Percentiles rank a stretch among this genome's conserved stretches.
phyloP scores from a whole-genome alignment of 257 asterid genomes.

The Schizonepeta tenuifolia region DNA sequence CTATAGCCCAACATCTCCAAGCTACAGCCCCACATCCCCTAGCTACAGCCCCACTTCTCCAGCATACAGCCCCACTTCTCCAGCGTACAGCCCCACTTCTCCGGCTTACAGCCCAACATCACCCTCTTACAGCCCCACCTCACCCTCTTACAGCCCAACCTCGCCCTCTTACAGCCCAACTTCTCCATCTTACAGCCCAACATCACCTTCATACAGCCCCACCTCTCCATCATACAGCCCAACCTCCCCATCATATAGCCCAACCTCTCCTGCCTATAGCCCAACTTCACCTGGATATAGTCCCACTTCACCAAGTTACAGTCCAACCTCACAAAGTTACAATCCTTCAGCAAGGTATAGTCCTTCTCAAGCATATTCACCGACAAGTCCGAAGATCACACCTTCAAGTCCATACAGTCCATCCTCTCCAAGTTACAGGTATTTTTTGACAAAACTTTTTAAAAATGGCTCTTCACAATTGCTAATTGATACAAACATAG shows the following conservation, averaged over 20 bases:
- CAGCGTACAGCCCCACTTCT: conserved; percentile 86
- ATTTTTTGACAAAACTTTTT: conserved; percentile 20
- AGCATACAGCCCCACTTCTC: conserved; percentile 82
- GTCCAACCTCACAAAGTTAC: conserved; percentile 82
- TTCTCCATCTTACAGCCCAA: conserved; percentile 84
- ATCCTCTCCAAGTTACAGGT: conserved; percentile 98
- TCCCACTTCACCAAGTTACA: conserved; percentile 82
- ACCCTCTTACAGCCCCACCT: conserved; percentile 84
- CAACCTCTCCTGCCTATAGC: conserved; percentile 89
- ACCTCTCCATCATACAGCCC: conserved; percentile 81
- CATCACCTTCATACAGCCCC: conserved; percentile 83
- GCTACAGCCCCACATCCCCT: conserved; percentile 92
- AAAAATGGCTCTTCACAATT: conserved; percentile 15
- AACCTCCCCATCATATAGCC: conserved; percentile 82
- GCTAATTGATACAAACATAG: not conserved
- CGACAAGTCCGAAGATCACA: conserved; percentile 85
- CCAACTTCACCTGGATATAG: conserved; percentile 94
- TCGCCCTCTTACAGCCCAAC: conserved; percentile 93
- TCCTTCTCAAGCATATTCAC: conserved; percentile 94
- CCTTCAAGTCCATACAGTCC: conserved; percentile 97
- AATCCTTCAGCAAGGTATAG: conserved; percentile 91
- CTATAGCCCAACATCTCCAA: conserved; percentile 86
- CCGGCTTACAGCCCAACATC: conserved; percentile 84
- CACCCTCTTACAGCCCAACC: conserved; percentile 83
- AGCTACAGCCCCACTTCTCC: conserved; percentile 89